Evolutionary conservation across 1,284 basidiomycete species (phyloP), one percentile per base, ranked within the genome.

Genomic region (Moesziomyces sp.): DNA sequence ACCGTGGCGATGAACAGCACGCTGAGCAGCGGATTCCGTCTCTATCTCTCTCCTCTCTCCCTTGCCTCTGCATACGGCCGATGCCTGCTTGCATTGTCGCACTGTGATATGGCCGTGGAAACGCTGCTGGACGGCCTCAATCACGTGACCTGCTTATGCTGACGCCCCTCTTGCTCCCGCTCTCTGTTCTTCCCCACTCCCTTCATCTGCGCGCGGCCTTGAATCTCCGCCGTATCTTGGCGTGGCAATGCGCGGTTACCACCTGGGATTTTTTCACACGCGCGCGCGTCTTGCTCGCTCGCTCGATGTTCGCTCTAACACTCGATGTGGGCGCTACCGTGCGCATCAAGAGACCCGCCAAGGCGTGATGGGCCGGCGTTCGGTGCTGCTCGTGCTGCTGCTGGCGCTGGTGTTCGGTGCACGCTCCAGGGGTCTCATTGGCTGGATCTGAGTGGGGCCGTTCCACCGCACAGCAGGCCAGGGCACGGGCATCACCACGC

Each of bases 321-420:
- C 38, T 2, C 6, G 3, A 38, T 35, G 42, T 57, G 14, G 23
- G 54, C 38, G 7, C 11, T 19, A 67, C 65, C 66, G 60, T 69
- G 13, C 56, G 60, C 26, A 10, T 14, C 58, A 74, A 74, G 68
- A 77, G 75, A 42, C 52, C 38, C 26, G 43, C 4, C 48, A 66
- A 60, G 62, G 51, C 43, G 30, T 62, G 23, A 42, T 50, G 47
- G 52, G 38, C 9, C 51, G 51, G 42, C 48, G 59, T 13, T 46
- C 72, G 18, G 52, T 57, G 3, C 16, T 74, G 23, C 46, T 76
- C 30, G 45, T 71, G 10, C 23, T 62, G 46, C 58, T 78, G 26
- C 33, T 76, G 46, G 64, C 76, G 44, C 18, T 76, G 38, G 33
- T 79, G 16, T 46, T 79, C 30, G 76, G 74, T 13, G 78, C 76